These are phyloP conservation scores for Musa itinerans DNA, from an alignment of 176 grass and related monocot genomes.

Conservation along the genomic window DNA sequence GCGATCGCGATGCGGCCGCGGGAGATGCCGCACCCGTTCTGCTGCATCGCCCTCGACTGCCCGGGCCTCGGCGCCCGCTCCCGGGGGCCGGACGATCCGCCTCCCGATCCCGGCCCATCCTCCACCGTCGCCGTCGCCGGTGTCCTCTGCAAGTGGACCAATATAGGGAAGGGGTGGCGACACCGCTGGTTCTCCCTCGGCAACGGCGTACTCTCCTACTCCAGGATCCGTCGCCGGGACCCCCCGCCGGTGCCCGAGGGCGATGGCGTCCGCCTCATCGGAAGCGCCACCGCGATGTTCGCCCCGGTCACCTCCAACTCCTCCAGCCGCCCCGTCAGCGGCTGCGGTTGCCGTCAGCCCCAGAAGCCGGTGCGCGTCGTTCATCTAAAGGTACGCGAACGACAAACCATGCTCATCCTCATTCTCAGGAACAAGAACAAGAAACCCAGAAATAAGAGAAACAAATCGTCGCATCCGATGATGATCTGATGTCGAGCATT, in stretches of 20 bases:
- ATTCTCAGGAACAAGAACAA: not conserved
- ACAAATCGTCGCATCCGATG: not conserved
- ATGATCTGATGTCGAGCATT: not conserved
- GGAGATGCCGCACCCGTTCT: slow-evolving; percentile 84
- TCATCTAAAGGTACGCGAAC: slow-evolving; percentile 65
- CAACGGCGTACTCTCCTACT: slow-evolving; percentile 76
- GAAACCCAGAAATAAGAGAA: not conserved
- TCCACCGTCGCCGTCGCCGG: slow-evolving; percentile 36
- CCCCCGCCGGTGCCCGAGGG: not conserved
- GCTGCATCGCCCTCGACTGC: slow-evolving; percentile 74
- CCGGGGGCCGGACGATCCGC: not conserved
- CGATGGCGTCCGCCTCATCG: slow-evolving; percentile 46
- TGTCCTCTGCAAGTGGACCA: slow-evolving; percentile 89
- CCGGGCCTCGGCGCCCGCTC: slow-evolving; percentile 29
- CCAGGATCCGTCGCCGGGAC: slow-evolving; percentile 55
- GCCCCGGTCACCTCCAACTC: not conserved
- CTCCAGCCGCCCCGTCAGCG: slow-evolving; percentile 9
- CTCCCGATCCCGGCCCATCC: not conserved
- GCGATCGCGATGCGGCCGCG: slow-evolving; percentile 33
- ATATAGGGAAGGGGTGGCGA: slow-evolving; percentile 83
- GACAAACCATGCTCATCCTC: not conserved
- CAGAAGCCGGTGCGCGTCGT: slow-evolving; percentile 49
- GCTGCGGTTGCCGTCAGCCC: not conserved
- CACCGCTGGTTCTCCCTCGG: slow-evolving; percentile 76
- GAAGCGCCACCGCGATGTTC: slow-evolving; percentile 15